Evolutionary conservation across 306 rosid species (phyloP).

Genomic region (Leucaena leucocephala): DNA sequence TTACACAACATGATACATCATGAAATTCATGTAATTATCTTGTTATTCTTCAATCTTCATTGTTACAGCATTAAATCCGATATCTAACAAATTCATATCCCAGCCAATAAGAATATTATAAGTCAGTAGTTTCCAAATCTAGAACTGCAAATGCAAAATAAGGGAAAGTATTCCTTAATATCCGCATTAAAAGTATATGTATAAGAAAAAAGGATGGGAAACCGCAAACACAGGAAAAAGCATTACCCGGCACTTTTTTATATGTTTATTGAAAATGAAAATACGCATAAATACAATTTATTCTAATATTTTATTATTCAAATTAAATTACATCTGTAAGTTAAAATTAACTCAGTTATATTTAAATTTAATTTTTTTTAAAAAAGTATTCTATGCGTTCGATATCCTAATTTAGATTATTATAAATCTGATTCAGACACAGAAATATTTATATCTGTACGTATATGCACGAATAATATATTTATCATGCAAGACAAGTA

Average conservation of each 20-base stretch:
- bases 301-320: background rate
- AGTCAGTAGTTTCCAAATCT: background rate
- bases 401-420: background rate
- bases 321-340: background rate
- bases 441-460: background rate
- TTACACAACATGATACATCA: background rate
- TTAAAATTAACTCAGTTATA: background rate
- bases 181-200: background rate
- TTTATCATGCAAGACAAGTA: background rate
- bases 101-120: background rate
- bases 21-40: background rate
- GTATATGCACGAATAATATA: background rate
- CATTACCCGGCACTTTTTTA: background rate
- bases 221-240: background rate
- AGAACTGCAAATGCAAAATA: background rate
- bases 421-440: background rate
- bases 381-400: background rate
- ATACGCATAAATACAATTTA: background rate
- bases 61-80: background rate
- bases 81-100: background rate
- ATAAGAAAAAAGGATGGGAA: background rate
- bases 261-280: background rate
- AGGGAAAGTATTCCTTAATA: background rate
- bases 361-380: background rate
- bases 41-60: background rate